Evolutionary conservation across 129 eudicot species (phyloP), one percentile per base, ranked within the genome.

Genomic region (Escallonia herrerae): DNA sequence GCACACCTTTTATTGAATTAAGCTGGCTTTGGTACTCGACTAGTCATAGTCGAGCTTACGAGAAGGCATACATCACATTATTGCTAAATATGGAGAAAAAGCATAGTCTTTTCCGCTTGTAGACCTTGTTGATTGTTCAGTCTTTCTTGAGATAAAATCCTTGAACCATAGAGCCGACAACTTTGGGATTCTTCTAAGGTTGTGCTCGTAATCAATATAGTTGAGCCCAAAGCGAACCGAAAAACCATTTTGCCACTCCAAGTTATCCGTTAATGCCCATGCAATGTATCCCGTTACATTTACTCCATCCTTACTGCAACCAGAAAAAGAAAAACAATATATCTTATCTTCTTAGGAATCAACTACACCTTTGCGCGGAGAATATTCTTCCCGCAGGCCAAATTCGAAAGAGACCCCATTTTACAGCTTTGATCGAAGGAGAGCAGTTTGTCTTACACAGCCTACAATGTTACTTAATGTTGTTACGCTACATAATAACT

Each of bases 211-310:
- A 58, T 78, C 78, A 41, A 82, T 81, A 43, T 57, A 78, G 40
- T 44, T 37, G 13, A 78, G n/a, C 41, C 87, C 87, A 51, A 74
- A 82, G 22, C 76, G 64, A 7, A 2, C 41, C 0, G 58, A 9
- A 61, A 63, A 82, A 6, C 81, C 87, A 1, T 77, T 67, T 0
- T 33, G 54, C 88, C 88, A 83, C 62, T 83, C 88, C 48, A 70
- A 80, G 6, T 44, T 66, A 60, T 80, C 84, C 61, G 70, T 56
- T 63, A 80, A 74, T 52, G 74, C 52, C 84, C 84, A 80, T 6
- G 74, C 66, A 37, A 80, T 49, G 67, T 12, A 70, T 22, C 75
- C 84, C 51, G 61, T 66, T 12, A 80, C 84, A 7, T 56, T 70
- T 12, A 56, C 80, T 37, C 77, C 80, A n/a, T 54, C 4, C 77